A percentile compares a stretch with the other conserved stretches of the same genome.
Conservation (phyloP, 305 asterid genomes). For the Fraxinus sp. region DNA sequence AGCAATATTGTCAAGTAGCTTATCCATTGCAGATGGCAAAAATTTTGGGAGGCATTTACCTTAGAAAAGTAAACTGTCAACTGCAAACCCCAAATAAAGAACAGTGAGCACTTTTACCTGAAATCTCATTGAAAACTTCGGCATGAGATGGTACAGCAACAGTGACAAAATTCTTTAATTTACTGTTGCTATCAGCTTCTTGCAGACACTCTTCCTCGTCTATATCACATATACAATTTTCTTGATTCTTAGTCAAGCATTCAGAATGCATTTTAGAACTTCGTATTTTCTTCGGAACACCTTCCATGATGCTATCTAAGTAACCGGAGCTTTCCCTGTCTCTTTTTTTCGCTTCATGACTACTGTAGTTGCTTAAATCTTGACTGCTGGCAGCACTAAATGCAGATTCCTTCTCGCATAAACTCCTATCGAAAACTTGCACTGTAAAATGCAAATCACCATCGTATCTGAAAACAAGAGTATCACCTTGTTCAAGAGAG, state of each 20-base stretch:
- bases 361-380: constrained; percentile 39
- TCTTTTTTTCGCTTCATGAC: constrained; percentile 47
- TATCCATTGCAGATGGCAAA: background rate
- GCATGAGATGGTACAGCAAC: constrained; percentile 54
- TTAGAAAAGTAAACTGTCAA: background rate
- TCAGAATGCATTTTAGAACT: constrained; percentile 43
- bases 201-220: constrained; percentile 33
- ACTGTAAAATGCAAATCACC: constrained; percentile 69
- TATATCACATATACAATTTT: constrained; percentile 23
- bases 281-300: constrained; percentile 65
- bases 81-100: constrained; percentile 2
- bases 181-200: constrained; percentile 35
- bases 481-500: constrained; percentile 67
- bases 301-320: constrained; percentile 46
- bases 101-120: constrained; percentile 44
- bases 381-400: constrained; percentile 59
- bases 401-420: constrained; percentile 77
- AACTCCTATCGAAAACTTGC: constrained; percentile 66
- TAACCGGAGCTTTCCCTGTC: constrained; percentile 53
- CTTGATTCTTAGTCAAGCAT: constrained; percentile 31
- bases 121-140: constrained; percentile 32
- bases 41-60: background rate
- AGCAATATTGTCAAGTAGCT: background rate
- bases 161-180: constrained; percentile 42
- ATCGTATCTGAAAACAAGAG: constrained; percentile 71